Evolutionary conservation across 345 rosid species (phyloP), one percentile per base, ranked within the genome.

Genomic region (Ceriops zippeliana): DNA sequence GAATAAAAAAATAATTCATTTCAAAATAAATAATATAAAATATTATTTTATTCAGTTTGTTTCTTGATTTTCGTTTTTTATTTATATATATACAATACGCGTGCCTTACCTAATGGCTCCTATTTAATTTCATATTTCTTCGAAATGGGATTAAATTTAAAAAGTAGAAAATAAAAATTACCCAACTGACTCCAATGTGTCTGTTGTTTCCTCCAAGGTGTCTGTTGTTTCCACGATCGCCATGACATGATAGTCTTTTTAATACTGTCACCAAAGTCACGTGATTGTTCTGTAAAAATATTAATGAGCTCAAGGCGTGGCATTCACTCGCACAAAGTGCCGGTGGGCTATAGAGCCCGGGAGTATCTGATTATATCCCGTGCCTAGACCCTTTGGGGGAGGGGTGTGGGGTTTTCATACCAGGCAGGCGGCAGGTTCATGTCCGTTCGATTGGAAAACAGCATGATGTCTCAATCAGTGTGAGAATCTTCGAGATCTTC

Each of bases 181-280:
- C 17, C 75, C 46, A 7, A 7, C 61, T 70, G 63, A 77, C 86
- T 73, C 81, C 64, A 81, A 69, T 74, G 78, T 72, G 81, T 72
- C 66, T 62, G 62, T 63, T 61, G 24, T 21, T 37, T 58, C 54
- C 11, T 73, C 81, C 66, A 81, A 67, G 76, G 76, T 72, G 79
- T 72, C 66, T 62, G 65, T 63, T 61, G 24, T 21, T 37, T 58
- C 54, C 11, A 63, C 63, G 15, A 54, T 24, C 37, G 62, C 62
- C 42, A 65, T 68, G 60, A 63, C 69, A 24, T 56, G 59, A 66
- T 68, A 24, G 26, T 59, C 30, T 8, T 17, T 17, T 13, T 20
- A 54, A n/a, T 26, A 54, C 4, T 47, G 53, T 19, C 1, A 0
- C n/a, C 2, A 6, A 73, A 54, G 19, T 20, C 58, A 65, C 16